These are phyloP conservation scores for Leptodontidium sp. DNA, from an alignment of 2,329 filamentous ascomycete genomes.

Conservation along the genomic window DNA sequence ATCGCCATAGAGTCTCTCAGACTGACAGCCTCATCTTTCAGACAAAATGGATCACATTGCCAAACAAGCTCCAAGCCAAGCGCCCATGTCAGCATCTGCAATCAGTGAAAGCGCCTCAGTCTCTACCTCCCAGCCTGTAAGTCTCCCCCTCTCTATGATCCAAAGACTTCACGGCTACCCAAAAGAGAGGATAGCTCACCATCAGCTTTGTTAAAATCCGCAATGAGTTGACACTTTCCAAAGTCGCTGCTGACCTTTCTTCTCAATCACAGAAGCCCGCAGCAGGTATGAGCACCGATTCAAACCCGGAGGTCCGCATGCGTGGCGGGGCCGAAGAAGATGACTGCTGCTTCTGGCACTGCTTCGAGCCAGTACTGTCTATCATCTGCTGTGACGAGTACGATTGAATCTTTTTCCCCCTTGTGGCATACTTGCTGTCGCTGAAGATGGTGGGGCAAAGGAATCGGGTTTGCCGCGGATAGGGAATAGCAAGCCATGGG, in stretches of 20 bases:
- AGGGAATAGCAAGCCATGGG: no score
- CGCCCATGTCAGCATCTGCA: not conserved
- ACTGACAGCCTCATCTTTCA: no score
- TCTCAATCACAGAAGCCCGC: not conserved
- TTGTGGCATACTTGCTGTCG: no score
- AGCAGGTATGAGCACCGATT: not conserved
- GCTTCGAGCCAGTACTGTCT: not conserved
- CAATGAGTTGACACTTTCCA: no score
- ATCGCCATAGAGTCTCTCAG: no score
- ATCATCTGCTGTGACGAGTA: no score
- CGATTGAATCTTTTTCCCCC: no score
- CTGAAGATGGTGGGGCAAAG: no score
- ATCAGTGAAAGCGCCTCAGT: not conserved
- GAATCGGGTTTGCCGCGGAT: no score
- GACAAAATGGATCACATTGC: not conserved
- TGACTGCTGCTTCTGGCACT: not conserved
- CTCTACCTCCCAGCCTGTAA: not conserved
- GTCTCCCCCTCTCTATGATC: not conserved
- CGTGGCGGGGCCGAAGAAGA: not conserved
- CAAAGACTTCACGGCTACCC: not conserved
- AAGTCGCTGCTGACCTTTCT: not conserved
- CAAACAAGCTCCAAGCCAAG: not conserved
- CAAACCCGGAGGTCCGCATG: not conserved
- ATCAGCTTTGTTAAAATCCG: no score
- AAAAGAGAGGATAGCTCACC: no score